Conservation (phyloP, 2,329 filamentous ascomycete species). For the Septoria petroselini region DNA sequence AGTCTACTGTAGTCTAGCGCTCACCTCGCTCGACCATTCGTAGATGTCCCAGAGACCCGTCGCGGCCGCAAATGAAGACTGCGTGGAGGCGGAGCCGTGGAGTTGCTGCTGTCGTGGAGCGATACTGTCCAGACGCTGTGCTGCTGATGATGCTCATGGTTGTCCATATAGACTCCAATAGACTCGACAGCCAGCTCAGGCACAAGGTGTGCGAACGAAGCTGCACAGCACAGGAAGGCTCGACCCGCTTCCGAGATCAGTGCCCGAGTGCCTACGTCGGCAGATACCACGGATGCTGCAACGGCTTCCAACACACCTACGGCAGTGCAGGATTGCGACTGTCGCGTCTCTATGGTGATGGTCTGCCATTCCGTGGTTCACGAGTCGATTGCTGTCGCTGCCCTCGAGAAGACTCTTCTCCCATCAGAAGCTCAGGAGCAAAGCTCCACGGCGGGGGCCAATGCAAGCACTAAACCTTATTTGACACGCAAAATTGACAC, state of each 20-base stretch:
- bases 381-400: not conserved
- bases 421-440: not conserved
- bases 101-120: not conserved
- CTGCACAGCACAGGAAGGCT: not conserved
- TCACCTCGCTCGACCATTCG: not conserved
- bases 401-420: not conserved
- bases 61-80: not conserved
- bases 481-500: not conserved
- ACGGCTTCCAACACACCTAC: slow-evolving; percentile 3
- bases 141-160: too few relatives aligned
- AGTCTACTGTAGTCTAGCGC: slow-evolving; percentile 14
- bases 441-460: not conserved
- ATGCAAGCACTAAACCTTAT: slow-evolving; percentile 12
- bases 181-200: too few relatives aligned
- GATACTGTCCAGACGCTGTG: not conserved
- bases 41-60: not conserved
- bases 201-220: too few relatives aligned
- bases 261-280: not conserved
- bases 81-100: not conserved
- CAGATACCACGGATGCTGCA: slow-evolving; percentile 8
- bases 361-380: not conserved
- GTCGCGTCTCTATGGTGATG: slow-evolving; percentile 1
- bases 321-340: slow-evolving; percentile 14
- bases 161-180: too few relatives aligned
- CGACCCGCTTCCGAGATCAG: slow-evolving; percentile 1